Conservation (phyloP, 768 basidiomycete species). For the Cystofilobasidium capitatum region DNA sequence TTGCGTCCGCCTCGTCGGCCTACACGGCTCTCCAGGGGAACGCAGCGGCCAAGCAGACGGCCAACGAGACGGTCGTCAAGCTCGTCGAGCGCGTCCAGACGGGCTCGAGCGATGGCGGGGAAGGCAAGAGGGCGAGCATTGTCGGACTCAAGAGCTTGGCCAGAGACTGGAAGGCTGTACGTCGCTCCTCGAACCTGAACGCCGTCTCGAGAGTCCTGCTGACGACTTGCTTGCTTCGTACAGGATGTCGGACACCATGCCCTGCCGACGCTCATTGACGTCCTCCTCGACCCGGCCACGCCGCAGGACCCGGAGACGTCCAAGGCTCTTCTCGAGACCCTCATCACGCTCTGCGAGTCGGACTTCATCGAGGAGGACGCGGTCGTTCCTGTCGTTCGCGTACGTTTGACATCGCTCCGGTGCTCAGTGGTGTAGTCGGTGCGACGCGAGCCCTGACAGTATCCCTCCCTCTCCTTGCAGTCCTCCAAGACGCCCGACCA, state of each 20-base stretch:
- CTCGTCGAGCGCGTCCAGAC: conserved; percentile 74
- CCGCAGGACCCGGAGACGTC: conserved; percentile 84
- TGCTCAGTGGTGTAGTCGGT: neutral
- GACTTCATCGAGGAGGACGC: conserved; percentile 41
- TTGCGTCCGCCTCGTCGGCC: conserved; percentile 32
- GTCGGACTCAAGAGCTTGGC: conserved; percentile 83
- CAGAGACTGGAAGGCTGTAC: conserved; percentile 68
- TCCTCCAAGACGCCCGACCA: conserved; percentile 50
- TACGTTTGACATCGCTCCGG: neutral
- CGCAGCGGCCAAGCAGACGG: conserved; percentile 57
- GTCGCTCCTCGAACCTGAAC: no score
- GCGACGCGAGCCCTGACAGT: no score
- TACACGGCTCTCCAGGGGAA: conserved; percentile 40
- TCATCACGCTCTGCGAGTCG: conserved; percentile 68
- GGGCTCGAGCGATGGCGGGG: conserved; percentile 44
- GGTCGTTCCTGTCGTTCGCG: neutral
- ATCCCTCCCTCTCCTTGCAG: neutral
- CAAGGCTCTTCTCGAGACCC: conserved; percentile 83
- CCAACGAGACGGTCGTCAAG: conserved; percentile 72
- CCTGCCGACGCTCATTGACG: conserved; percentile 65
- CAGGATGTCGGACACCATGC: conserved; percentile 71
- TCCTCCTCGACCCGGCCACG: conserved; percentile 68
- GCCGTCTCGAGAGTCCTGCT: no score
- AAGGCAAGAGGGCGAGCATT: conserved; percentile 88
- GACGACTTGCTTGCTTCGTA: neutral